These are phyloP conservation scores for Plantago coronopus DNA, from an alignment of 305 asterid genomes.

Conservation along the genomic window DNA sequence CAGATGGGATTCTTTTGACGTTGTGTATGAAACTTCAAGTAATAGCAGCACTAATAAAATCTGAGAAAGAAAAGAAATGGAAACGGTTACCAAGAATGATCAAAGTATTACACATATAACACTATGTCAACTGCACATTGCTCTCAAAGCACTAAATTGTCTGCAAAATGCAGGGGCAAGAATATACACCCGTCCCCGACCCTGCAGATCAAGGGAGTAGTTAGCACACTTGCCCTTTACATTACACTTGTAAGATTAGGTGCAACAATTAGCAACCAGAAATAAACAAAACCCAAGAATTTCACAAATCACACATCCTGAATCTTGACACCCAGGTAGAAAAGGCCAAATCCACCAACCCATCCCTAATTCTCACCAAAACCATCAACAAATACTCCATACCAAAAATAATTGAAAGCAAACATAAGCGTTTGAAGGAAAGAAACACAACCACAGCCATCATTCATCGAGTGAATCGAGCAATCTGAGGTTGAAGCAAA, in stretches of 20 bases:
- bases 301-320: background rate
- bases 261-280: too few relatives aligned
- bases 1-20: conserved; percentile 36
- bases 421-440: conserved; percentile 2
- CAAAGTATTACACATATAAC: background rate
- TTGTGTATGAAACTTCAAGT: conserved; percentile 46
- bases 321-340: too few relatives aligned
- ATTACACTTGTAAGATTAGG: too few relatives aligned
- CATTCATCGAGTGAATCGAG: conserved; percentile 17
- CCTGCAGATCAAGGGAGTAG: too few relatives aligned
- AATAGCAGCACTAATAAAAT: conserved; percentile 54
- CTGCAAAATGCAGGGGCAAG: too few relatives aligned
- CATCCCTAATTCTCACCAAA: conserved; percentile 18
- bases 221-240: too few relatives aligned
- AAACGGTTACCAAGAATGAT: conserved; percentile 16
- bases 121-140: background rate
- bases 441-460: conserved; percentile 3
- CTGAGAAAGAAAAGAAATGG: conserved; percentile 33
- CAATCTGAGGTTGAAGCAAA: conserved; percentile 1
- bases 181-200: too few relatives aligned
- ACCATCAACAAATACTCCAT: conserved; percentile 8
- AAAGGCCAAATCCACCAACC: conserved; percentile 4
- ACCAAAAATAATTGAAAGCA: background rate
- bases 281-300: conserved; percentile 16
- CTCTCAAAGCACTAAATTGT: too few relatives aligned